Evolutionary conservation across 1,284 basidiomycete species (phyloP), one percentile per base, ranked within the genome.

Genomic region (Melampsora americana): DNA sequence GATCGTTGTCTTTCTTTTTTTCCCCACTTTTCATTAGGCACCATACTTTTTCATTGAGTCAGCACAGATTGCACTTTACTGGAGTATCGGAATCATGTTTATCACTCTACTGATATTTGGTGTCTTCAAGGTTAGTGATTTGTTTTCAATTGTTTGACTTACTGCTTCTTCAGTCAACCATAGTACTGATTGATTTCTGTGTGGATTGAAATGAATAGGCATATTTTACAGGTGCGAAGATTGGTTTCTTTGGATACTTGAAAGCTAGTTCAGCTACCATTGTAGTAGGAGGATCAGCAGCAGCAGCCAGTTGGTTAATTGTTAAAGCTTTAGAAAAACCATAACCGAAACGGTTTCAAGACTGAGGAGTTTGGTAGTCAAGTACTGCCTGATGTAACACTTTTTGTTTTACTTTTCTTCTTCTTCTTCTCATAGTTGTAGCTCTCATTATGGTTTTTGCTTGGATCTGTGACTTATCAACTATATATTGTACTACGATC

Each of bases 21-120:
- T 9, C 42, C 5, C 68, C 78, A 26, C 73, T 79, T 18, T 93
- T 93, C 0, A 87, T 95, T 56, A 71, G 69, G 79, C 93, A 5
- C 95, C 95, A 5, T 97, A 97, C 85, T 94, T 97, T 85, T 92
- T 92, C 85, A 87, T 92, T 80, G 81, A 86, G 12, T 78, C 81
- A 18, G 85, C 85, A 62, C 78, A 82, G 20, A 73, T 78, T 39
- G 85, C 84, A 28, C 82, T 86, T 20, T 42, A 39, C 30, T 71
- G 69, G 69, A 71, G 69, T 44, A 64, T 71, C 48, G 56, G 32
- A 26, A 60, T 71, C 28, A 71, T 71, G 69, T 32, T 71, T 42
- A 28, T 71, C 16, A 64, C 60, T 5, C 32, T 71, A 14, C 39
- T 71, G 28, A 60, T 71, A 26, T 71, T 71, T 71, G 69, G 69